Conservation (phyloP, 768 basidiomycete species). For the Sporobolomyces roseus region DNA sequence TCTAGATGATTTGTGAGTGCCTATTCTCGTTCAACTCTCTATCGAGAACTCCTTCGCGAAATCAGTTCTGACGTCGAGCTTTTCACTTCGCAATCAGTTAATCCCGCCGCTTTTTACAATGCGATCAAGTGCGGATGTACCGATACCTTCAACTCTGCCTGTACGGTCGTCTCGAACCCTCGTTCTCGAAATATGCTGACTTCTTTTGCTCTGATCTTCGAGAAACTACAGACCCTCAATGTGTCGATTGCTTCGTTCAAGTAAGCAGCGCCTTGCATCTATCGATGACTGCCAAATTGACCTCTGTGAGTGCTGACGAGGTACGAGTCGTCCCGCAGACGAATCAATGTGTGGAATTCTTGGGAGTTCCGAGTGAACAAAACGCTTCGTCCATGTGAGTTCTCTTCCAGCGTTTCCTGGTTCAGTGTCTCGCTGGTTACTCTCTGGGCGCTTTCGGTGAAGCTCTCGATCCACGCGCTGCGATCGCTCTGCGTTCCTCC, state of each 20-base stretch:
- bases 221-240: slow-evolving; percentile 37
- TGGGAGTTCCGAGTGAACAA: slow-evolving; percentile 26
- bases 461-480: too few relatives aligned
- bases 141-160: slow-evolving; percentile 32
- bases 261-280: not conserved
- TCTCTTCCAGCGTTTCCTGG: not conserved
- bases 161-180: not conserved
- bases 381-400: slow-evolving; percentile 24
- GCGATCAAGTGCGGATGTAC: slow-evolving; percentile 34
- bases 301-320: too few relatives aligned
- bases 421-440: too few relatives aligned
- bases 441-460: too few relatives aligned
- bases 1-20: slow-evolving; percentile 23
- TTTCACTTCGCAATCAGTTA: slow-evolving; percentile 11
- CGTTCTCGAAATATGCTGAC: not conserved
- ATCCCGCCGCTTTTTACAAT: slow-evolving; percentile 18
- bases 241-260: slow-evolving; percentile 36
- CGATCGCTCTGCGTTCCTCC: too few relatives aligned
- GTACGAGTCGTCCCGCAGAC: slow-evolving; percentile 14
- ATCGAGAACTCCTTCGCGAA: too few relatives aligned
- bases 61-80: too few relatives aligned
- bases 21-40: too few relatives aligned
- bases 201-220: not conserved
- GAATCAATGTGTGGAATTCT: slow-evolving; percentile 33
- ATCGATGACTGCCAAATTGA: too few relatives aligned